Base-by-base conservation (phyloP, 2,329 filamentous ascomycete genomes). In the Fusarium sp. region DNA sequence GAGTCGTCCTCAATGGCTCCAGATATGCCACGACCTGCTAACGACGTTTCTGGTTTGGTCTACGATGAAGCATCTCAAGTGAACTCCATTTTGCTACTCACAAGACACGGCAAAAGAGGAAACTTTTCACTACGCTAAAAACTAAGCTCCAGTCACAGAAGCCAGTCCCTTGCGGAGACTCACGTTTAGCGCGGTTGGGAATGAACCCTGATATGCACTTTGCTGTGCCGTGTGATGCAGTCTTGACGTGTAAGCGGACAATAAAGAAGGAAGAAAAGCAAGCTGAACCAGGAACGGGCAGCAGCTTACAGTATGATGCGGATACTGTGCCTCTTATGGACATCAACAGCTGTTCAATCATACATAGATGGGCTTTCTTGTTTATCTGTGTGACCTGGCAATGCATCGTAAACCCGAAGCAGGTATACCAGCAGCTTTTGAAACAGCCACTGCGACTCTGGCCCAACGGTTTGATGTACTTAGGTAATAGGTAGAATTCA, bases 351-450 rank as follows among this genome's bases (percentile, higher is more conserved):
- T 53, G 49, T 53, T 27, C 23, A 53, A 53, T n/a, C 23, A 42
- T 41, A 37, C 21, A 37, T 50, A 12, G 34, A 41, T n/a, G n/a
- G 6, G 16, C 4, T 42, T 49, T 56, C 20, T 48, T 34, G 32
- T 69, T 45, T 56, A 16, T 41, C 54, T 67, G 62, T 65, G 58
- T 70, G 69, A 72, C 69, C 59, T 70, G 69, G 69, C 69, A 59
- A 55, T 72, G 69, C 69, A 72, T 59, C 32, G 34, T 40, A 48
- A 46, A 49, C 45, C 53, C 41, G 48, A 68, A 69, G 53, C 51
- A 65, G 54, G 27, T 42, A 27, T 53, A 50, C 61, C 60, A 56
- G 56, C 59, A 66, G 57, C 32, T 47, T 40, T 27, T 42, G 12
- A 32, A 55, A 48, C 54, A 63, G 59, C 51, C 58, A 50, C 47